Evolutionary conservation across 768 basidiomycete genomes (phyloP), one percentile per base, ranked within the genome.

Genomic region (Suillus subluteus): DNA sequence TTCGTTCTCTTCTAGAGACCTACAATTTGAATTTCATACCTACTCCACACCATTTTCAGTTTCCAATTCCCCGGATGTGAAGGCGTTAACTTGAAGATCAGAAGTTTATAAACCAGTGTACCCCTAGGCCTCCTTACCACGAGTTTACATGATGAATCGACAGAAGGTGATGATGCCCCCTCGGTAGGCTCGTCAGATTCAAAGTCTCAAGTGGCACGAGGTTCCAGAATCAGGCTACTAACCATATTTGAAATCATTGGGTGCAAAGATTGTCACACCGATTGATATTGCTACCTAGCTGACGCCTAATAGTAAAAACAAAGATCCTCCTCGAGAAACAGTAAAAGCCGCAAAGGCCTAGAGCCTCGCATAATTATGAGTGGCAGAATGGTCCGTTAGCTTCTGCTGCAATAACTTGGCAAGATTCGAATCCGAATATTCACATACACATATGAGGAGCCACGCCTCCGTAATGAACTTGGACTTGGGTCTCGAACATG

Each of bases 31-130:
- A 18, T 54, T 54, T 54, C 52, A 30, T 6, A 54, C 52, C 52
- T 30, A 21, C 21, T 56, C 54, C 54, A 32, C 32, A 21, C 18
- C 26, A 35, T 55, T 32, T 32, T 21, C 54, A 56, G 55, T 56
- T 35, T 56, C 32, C 32, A 56, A 56, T 56, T 56, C 55, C 55
- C 55, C 55, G 32, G 55, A 56, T 4, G 55, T 56, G 55, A 56
- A 56, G 5, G 18, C 18, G 52, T 8, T 16, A 18, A 32, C 30
- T 30, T 30, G 32, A 21, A 56, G 30, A 54, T 54, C 52, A 54
- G 52, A 54, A 54, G 50, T 50, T 6, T 50, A 2, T 32, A 18
- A 54, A 32, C 30, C 54, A 55, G 54, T 32, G 30, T 1, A 55
- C 30, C 54, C 54, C 30, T 18, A 54, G 15, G 16, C 52, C 16